These are phyloP conservation scores for Flaveria ramosissima DNA, from an alignment of 129 eudicot species.

Conservation along the genomic window DNA sequence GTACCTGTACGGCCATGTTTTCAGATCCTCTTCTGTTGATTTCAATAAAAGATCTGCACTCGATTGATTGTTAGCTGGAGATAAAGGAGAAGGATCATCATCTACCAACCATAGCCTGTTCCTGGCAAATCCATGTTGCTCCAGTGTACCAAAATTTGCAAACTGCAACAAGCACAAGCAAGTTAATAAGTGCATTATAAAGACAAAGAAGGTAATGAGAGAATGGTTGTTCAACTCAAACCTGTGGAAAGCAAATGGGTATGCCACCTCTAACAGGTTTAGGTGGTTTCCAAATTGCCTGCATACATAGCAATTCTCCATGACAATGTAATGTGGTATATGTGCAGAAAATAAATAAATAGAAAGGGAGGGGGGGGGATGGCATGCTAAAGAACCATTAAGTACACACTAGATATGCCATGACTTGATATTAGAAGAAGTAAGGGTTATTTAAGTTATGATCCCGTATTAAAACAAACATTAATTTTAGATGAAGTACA, in stretches of 20 bases:
- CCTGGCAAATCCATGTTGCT: slow-evolving; percentile 92
- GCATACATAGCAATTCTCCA: slow-evolving; percentile 29
- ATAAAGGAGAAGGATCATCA: slow-evolving; percentile 71
- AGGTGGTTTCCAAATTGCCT: slow-evolving; percentile 76
- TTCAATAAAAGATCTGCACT: slow-evolving; percentile 73
- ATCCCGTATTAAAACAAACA: slow-evolving; percentile 11
- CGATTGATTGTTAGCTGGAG: slow-evolving; percentile 64
- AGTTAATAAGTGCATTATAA: slow-evolving; percentile 28
- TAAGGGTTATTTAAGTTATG: not conserved
- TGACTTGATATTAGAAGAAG: slow-evolving; percentile 6
- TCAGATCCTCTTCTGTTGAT: slow-evolving; percentile 88
- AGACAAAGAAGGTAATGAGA: slow-evolving; percentile 8
- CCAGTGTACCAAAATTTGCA: slow-evolving; percentile 78
- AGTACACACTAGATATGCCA: not conserved
- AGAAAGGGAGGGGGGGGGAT: not conserved
- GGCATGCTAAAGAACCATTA: slow-evolving; percentile 8
- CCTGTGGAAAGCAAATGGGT: slow-evolving; percentile 92
- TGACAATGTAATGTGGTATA: slow-evolving; percentile 18
- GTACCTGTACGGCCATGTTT: slow-evolving; percentile 87
- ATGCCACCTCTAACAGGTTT: slow-evolving; percentile 87
- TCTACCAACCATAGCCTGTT: slow-evolving; percentile 84
- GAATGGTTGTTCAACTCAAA: slow-evolving; percentile 34
- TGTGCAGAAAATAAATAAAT: not conserved
- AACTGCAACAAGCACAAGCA: slow-evolving; percentile 50
- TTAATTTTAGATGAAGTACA: not conserved